These are phyloP conservation scores for Lactarius hengduanensis DNA, from an alignment of 768 basidiomycete genomes.

Conservation along the genomic window DNA sequence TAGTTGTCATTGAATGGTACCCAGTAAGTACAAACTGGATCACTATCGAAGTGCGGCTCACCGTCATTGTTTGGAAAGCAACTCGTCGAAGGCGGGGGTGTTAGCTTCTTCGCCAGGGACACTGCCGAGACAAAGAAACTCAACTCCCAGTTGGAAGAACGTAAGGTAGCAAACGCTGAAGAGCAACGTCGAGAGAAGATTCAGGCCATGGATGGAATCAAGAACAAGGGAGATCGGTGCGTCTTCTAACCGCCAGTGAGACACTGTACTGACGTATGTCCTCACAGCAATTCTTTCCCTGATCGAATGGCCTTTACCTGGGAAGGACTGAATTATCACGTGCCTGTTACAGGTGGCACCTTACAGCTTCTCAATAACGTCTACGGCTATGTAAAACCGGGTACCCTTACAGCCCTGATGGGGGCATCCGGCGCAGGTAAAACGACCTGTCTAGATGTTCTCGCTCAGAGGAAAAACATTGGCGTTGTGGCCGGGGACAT, in stretches of 20 bases:
- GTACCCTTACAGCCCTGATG: constrained; percentile 77
- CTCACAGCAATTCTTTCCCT: constrained; percentile 20
- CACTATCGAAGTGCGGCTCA: constrained; percentile 30
- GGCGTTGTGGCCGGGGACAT: constrained; percentile 65
- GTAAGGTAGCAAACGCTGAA: constrained; percentile 38
- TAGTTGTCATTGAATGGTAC: constrained; percentile 60
- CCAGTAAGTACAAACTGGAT: constrained; percentile 43
- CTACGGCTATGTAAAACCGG: constrained; percentile 80
- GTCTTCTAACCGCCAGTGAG: constrained; percentile 30
- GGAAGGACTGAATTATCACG: constrained; percentile 74
- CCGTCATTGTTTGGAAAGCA: constrained; percentile 32
- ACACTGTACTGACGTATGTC: background rate
- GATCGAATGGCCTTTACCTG: constrained; percentile 71
- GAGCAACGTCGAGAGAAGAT: constrained; percentile 36
- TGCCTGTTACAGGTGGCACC: constrained; percentile 64
- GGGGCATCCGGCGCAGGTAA: constrained; percentile 81
- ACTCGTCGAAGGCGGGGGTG: constrained; percentile 60
- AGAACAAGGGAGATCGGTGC: constrained; percentile 56
- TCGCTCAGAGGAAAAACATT: constrained; percentile 73
- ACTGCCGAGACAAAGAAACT: constrained; percentile 50
- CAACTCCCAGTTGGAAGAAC: constrained; percentile 52
- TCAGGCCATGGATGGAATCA: constrained; percentile 26
- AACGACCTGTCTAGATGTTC: constrained; percentile 75
- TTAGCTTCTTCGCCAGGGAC: constrained; percentile 63
- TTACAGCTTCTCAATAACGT: constrained; percentile 71